A percentile compares a stretch with the other conserved stretches of the same genome.
Conservation (phyloP, 2,329 filamentous ascomycete species). For the Monosporascus sp. region DNA sequence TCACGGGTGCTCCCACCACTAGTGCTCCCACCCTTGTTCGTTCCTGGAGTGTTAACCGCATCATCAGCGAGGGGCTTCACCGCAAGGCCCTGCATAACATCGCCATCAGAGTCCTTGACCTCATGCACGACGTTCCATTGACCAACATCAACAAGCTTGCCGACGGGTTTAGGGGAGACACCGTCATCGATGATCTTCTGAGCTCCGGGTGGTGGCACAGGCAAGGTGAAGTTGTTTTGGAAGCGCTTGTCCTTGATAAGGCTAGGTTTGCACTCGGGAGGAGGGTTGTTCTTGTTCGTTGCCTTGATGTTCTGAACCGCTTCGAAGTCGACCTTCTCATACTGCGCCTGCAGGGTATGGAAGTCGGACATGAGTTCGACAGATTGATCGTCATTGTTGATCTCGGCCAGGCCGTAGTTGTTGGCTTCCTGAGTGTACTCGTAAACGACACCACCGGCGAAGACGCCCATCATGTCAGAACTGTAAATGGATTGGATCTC, state of each 20-base stretch:
- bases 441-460: slow-evolving; percentile 76
- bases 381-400: slow-evolving; percentile 49
- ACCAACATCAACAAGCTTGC: slow-evolving; percentile 64
- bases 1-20: too few species aligned
- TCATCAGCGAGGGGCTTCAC: slow-evolving; percentile 29
- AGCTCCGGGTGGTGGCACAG: slow-evolving; percentile 60
- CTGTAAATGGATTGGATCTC: slow-evolving; percentile 72
- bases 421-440: slow-evolving; percentile 71
- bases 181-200: slow-evolving; percentile 72
- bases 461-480: slow-evolving; percentile 58
- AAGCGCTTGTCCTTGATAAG: slow-evolving; percentile 67
- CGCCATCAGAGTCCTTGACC: slow-evolving; percentile 37
- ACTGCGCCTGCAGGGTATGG: slow-evolving; percentile 70
- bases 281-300: slow-evolving; percentile 40
- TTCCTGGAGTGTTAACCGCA: slow-evolving; percentile 16
- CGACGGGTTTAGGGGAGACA: slow-evolving; percentile 57
- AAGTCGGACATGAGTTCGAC: slow-evolving; percentile 59
- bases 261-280: slow-evolving; percentile 59
- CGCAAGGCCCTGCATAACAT: slow-evolving; percentile 38
- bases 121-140: slow-evolving; percentile 52
- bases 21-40: slow-evolving; percentile 3
- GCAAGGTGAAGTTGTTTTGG: slow-evolving; percentile 74
- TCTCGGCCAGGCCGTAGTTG: slow-evolving; percentile 58
- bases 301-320: slow-evolving; percentile 60
- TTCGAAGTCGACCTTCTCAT: slow-evolving; percentile 67